Evolutionary conservation across 164 flowering plant genomes (phyloP), one percentile per base, ranked within the genome.

Genomic region (Vitis rotundifolia): DNA sequence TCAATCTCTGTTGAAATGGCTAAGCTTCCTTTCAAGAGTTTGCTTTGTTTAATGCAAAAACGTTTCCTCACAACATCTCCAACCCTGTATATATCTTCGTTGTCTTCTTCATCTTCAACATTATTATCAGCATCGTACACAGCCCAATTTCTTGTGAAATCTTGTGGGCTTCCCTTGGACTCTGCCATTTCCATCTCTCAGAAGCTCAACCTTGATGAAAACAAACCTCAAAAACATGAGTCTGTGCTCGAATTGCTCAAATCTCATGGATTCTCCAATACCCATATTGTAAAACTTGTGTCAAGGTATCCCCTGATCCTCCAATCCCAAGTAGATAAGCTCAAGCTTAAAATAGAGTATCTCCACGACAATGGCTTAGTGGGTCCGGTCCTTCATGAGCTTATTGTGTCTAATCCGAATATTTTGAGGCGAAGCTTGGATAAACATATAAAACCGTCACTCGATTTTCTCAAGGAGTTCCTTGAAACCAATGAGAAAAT

Each of bases 91-190:
- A 18, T 19, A 12, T 59, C 62, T 26, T 13, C 63, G 19, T 56
- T 22, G 12, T 9, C 54, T 5, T 37, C 63, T 37, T n/a, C 50
- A 22, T 53, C 50, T 7, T 22, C 48, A 29, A 10, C 37, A 10
- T 44, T 59, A 14, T 15, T 18, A 28, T 48, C 71, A 18, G 12
- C 63, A 26, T 68, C 54, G 22, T 52, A 51, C n/a, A 61, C 59
- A n/a, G 59, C 61, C 31, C 58, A 69, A n/a, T 69, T 2, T 12
- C 72, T 69, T 15, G 4, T 31, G 9, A 61, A 49, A 9, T 69
- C 72, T n/a, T 69, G 66, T 61, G 72, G 65, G 59, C 50, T 69
- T 50, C 28, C 66, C 12, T 28, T 16, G 52, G 29, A 59, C 49
- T 37, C 72, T 28, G 50, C 65, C n/a, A 2, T 61, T 29, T 50